phyloP scores from a whole-genome alignment of 352 stramenopile genomes.

The Phytopythium helicoides region DNA sequence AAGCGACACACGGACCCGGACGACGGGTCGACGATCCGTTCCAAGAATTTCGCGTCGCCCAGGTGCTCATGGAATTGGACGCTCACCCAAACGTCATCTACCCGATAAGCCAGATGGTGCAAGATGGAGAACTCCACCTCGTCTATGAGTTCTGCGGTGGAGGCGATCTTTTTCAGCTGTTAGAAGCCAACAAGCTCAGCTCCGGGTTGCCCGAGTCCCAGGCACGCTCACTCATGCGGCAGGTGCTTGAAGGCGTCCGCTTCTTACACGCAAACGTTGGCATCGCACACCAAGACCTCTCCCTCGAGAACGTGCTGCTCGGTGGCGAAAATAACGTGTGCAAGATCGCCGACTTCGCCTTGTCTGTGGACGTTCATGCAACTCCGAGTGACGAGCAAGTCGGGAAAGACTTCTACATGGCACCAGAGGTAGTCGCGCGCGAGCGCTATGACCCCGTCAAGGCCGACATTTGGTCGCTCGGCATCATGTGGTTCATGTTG shows the following conservation, averaged over 20 bases:
- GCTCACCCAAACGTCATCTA: constrained; percentile 21
- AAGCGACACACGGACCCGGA: neutral
- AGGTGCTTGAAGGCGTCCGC: constrained; percentile 22
- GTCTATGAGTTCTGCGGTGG: constrained; percentile 39
- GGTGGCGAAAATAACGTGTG: constrained; percentile 12
- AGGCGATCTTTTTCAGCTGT: constrained; percentile 26
- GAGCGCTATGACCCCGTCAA: constrained; percentile 30
- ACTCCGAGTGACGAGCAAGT: constrained; percentile 9
- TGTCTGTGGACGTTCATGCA: constrained; percentile 18
- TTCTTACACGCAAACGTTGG: constrained; percentile 23
- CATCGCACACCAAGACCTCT: constrained; percentile 30
- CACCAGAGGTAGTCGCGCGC: constrained; percentile 30
- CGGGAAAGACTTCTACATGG: constrained; percentile 48
- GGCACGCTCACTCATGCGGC: constrained; percentile 15
- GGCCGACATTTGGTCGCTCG: constrained; percentile 66
- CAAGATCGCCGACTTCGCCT: constrained; percentile 41
- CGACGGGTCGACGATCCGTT: constrained; percentile 12
- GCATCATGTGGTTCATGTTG: constrained; percentile 65
- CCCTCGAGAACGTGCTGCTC: constrained; percentile 32
- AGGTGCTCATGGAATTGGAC: constrained; percentile 1
- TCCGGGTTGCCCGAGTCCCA: constrained; percentile 9
- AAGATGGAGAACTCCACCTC: constrained; percentile 15
- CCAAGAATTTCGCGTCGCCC: constrained; percentile 15
- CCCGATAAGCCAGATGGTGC: constrained; percentile 10
- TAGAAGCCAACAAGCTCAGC: neutral